phyloP scores from a whole-genome alignment of 2,329 filamentous ascomycete genomes.

The Albophoma yamanashiensis region DNA sequence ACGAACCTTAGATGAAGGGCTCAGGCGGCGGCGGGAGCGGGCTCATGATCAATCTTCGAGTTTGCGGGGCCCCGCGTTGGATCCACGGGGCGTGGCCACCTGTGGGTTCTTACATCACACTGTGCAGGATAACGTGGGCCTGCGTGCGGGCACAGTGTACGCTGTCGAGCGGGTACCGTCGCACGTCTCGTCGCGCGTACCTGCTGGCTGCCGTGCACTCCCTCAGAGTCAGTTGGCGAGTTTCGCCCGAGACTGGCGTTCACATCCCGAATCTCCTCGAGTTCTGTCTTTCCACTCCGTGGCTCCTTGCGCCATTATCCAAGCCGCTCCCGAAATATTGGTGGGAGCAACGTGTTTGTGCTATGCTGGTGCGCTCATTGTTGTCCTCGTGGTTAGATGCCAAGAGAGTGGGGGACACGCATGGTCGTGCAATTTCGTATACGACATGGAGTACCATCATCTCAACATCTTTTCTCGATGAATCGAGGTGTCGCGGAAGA shows the following conservation, averaged over 20 bases:
- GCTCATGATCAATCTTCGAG: neutral
- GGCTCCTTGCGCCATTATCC: neutral
- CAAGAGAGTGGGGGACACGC: too few relatives aligned
- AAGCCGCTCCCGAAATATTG: neutral
- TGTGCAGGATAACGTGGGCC: neutral
- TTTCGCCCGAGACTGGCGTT: neutral
- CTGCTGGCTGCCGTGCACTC: too few relatives aligned
- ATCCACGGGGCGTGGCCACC: neutral
- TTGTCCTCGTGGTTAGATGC: neutral
- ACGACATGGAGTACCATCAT: too few relatives aligned
- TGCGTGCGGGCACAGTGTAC: neutral
- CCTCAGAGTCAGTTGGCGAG: neutral
- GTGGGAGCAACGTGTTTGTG: too few relatives aligned
- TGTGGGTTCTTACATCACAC: neutral
- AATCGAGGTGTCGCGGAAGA: too few relatives aligned
- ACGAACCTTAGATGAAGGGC: neutral
- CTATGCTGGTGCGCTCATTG: neutral
- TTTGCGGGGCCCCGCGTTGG: neutral
- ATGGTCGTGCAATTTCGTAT: too few relatives aligned
- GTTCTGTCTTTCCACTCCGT: too few relatives aligned
- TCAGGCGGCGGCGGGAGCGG: neutral
- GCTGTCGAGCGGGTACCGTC: neutral
- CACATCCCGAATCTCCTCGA: neutral
- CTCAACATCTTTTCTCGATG: too few relatives aligned
- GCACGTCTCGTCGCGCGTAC: neutral